Percentiles rank a stretch among this genome's conserved stretches.
Conservation (phyloP, 495 filamentous ascomycete genomes). For the Aspergillus indologenus region DNA sequence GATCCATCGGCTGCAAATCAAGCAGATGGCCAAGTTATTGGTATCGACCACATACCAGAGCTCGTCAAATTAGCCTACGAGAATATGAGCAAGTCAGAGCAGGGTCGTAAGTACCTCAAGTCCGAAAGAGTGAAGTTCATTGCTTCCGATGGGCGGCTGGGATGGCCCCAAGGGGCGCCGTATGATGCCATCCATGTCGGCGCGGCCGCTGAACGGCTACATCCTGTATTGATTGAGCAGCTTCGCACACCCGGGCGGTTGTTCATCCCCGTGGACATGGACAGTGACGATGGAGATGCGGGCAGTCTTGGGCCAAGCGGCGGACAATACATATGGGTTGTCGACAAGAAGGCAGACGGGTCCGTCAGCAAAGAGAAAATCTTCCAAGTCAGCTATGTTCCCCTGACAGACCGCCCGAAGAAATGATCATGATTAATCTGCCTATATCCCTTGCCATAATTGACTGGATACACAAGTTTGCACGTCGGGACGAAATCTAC, state of each 20-base stretch:
- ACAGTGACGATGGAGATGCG: slow-evolving; percentile 22
- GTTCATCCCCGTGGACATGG: slow-evolving; percentile 83
- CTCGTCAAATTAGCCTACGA: slow-evolving; percentile 66
- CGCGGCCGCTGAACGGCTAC: slow-evolving; percentile 74
- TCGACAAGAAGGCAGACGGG: slow-evolving; percentile 84
- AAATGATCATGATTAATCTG: slow-evolving; percentile 5
- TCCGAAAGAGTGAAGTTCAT: slow-evolving; percentile 67
- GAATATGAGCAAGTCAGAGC: slow-evolving; percentile 71
- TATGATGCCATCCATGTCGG: slow-evolving; percentile 97
- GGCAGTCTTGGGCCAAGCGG: slow-evolving; percentile 20
- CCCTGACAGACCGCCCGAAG: slow-evolving; percentile 78
- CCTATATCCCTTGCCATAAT: neutral
- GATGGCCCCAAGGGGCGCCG: slow-evolving; percentile 59
- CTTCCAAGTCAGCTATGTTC: slow-evolving; percentile 89
- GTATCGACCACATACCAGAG: slow-evolving; percentile 83
- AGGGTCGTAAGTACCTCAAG: slow-evolving; percentile 61
- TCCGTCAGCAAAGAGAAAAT: slow-evolving; percentile 68
- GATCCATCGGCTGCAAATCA: slow-evolving; percentile 28
- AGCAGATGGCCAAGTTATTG: slow-evolving; percentile 60
- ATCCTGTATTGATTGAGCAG: slow-evolving; percentile 71
- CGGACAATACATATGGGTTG: slow-evolving; percentile 81
- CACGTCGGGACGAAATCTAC: neutral
- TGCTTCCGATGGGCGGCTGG: slow-evolving; percentile 76
- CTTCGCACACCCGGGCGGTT: slow-evolving; percentile 73
- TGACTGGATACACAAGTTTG: neutral